These are phyloP conservation scores for Moniliella sp. DNA, from an alignment of 1,284 basidiomycete genomes.

Conservation along the genomic window DNA sequence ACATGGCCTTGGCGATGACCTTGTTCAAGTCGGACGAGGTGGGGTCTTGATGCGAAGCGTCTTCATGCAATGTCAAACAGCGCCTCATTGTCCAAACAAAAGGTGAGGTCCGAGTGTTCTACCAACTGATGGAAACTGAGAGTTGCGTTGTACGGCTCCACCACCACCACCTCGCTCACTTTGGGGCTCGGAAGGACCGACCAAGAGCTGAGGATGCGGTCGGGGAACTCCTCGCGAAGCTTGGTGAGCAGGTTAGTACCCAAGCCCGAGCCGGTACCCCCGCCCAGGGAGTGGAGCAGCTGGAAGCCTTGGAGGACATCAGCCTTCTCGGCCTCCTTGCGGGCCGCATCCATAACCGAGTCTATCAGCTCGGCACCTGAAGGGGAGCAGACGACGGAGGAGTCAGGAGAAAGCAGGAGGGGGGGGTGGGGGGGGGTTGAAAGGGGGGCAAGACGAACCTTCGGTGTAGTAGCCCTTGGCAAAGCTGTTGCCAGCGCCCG, in stretches of 20 bases:
- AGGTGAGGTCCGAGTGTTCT: slow-evolving; percentile 46
- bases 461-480: slow-evolving; percentile 40
- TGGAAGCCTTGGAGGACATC: slow-evolving; percentile 46
- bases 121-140: slow-evolving; percentile 45
- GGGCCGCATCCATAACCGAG: slow-evolving; percentile 42
- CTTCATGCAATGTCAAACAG: slow-evolving; percentile 82
- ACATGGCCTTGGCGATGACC: slow-evolving; percentile 92
- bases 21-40: slow-evolving; percentile 88
- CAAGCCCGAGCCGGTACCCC: slow-evolving; percentile 46
- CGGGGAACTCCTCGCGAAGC: slow-evolving; percentile 45
- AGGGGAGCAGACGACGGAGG: too few species aligned
- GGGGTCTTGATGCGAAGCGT: slow-evolving; percentile 76
- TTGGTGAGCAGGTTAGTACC: slow-evolving; percentile 45
- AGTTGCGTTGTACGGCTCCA: slow-evolving; percentile 47
- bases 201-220: slow-evolving; percentile 47
- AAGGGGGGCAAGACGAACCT: slow-evolving; percentile 1
- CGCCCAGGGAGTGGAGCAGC: slow-evolving; percentile 44
- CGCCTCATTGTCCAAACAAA: slow-evolving; percentile 76
- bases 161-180: slow-evolving; percentile 44
- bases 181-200: slow-evolving; percentile 45
- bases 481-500: slow-evolving; percentile 44
- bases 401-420: too few species aligned
- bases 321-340: slow-evolving; percentile 43
- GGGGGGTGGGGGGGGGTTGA: too few species aligned
- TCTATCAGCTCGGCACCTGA: slow-evolving; percentile 44